phyloP scores from a whole-genome alignment of 257 asterid species.

The Scutellaria baicalensis region DNA sequence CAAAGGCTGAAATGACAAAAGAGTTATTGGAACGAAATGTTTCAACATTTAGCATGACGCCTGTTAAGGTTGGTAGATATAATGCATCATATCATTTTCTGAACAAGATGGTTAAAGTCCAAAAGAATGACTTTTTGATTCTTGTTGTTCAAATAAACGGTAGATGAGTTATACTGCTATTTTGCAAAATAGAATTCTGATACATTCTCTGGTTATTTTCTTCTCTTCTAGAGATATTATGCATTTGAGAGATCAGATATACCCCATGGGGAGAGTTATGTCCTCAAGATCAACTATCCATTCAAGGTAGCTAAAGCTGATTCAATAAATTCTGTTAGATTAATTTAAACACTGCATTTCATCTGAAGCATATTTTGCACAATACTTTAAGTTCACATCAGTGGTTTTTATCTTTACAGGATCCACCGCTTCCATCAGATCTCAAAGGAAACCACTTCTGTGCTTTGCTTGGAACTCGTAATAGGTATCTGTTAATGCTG shows the following conservation, averaged over 20 bases:
- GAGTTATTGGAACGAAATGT: constrained; percentile 52
- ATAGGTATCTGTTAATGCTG: constrained; percentile 44
- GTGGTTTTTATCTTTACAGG: constrained; percentile 41
- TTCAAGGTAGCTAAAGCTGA: constrained; percentile 50
- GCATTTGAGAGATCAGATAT: constrained; percentile 91
- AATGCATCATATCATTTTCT: constrained; percentile 9
- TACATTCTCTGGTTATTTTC: constrained; percentile 4
- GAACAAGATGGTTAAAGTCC: background rate
- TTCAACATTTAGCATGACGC: constrained; percentile 73
- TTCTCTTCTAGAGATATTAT: constrained; percentile 61
- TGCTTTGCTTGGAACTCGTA: constrained; percentile 91
- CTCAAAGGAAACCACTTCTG: constrained; percentile 68
- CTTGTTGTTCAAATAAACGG: background rate
- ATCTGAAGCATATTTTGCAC: constrained; percentile 3
- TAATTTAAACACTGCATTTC: background rate
- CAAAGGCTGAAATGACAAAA: constrained; percentile 63
- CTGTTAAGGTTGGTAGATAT: constrained; percentile 69
- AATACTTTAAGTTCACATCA: constrained; percentile 16
- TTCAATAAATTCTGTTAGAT: background rate
- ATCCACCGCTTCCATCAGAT: constrained; percentile 84
- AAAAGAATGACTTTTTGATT: background rate
- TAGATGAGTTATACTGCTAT: background rate
- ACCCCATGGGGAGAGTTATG: constrained; percentile 81
- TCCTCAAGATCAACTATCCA: constrained; percentile 78
- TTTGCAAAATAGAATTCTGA: constrained; percentile 3